Evolutionary conservation across 179 eudicot genomes (phyloP), one percentile per base, ranked within the genome.

Genomic region (Silene coronaria): DNA sequence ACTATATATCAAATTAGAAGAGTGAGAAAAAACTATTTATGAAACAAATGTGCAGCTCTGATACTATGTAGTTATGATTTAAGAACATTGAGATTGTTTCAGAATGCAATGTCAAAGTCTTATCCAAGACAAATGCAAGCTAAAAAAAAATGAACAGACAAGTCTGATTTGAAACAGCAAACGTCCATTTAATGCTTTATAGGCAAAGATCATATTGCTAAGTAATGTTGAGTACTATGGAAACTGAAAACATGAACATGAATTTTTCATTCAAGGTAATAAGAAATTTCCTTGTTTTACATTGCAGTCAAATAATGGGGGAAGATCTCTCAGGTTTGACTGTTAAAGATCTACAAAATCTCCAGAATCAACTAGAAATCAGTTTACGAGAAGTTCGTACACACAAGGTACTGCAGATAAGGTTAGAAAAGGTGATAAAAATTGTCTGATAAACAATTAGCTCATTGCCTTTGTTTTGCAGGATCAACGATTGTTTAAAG

Each of bases 401-500:
- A 12, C 82, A 78, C 61, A 85, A 83, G 84, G 88, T 85, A 82
- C 60, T 24, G 48, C 7, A 11, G 8, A 73, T 2, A 48, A 13
- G 27, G 60, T 53, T 38, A 51, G 36, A 12, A 42, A 60, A 34
- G 62, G 34, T 27, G 23, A 59, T 12, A 45, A 17, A 55, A 42
- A 0, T 38, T 6, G 46, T 71, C 13, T 0, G 17, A 61, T 16
- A 19, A 17, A 72, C 1, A 53, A 22, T 46, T 51, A 57, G 73
- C 68, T 60, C 23, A 66, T 68, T 1, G 53, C 26, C 58, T 80
- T 38, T 45, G 13, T 75, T 69, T 19, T 87, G 80, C 80, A 94
- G 98, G 98, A 94, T 79, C 91, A 90, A 82, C 73, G 85, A 27
- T 62, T 90, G 23, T 67, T 80, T 4, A 88, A 80, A 53, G 90